These are phyloP conservation scores for Capsella rubella DNA, from an alignment of 441 rosid genomes.

Conservation along the genomic window DNA sequence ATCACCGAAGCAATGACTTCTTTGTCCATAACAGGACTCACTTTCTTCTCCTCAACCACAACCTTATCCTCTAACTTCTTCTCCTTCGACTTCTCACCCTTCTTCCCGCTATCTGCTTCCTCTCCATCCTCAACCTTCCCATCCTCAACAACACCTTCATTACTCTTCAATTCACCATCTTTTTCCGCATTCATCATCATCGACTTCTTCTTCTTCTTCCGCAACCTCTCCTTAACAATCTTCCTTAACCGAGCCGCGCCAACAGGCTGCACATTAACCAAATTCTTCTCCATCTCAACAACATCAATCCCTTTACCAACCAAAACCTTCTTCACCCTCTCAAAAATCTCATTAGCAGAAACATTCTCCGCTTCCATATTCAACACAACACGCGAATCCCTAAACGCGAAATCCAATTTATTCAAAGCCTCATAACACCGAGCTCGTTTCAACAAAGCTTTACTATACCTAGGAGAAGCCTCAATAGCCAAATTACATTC, in stretches of 20 bases:
- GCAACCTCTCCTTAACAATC: slow-evolving; percentile 53
- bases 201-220: slow-evolving; percentile 51
- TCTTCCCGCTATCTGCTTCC: slow-evolving; percentile 13
- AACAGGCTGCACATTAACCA: slow-evolving; percentile 48
- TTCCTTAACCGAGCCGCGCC: slow-evolving; percentile 47
- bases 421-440: slow-evolving; percentile 85
- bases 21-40: slow-evolving; percentile 56
- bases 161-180: slow-evolving; percentile 37
- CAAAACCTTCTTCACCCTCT: slow-evolving; percentile 66
- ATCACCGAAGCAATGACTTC: slow-evolving; percentile 66
- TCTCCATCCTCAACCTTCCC: slow-evolving; percentile 15
- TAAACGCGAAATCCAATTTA: slow-evolving; percentile 80
- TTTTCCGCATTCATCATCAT: slow-evolving; percentile 11
- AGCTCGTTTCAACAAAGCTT: slow-evolving; percentile 85
- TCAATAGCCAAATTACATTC: slow-evolving; percentile 86
- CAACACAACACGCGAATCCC: slow-evolving; percentile 78
- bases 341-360: slow-evolving; percentile 68
- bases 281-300: slow-evolving; percentile 65
- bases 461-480: slow-evolving; percentile 81
- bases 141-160: slow-evolving; percentile 29
- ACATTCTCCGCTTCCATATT: slow-evolving; percentile 80
- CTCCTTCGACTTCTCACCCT: slow-evolving; percentile 32
- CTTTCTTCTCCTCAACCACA: slow-evolving; percentile 31
- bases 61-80: slow-evolving; percentile 56
- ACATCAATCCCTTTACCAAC: slow-evolving; percentile 68